Evolutionary conservation across 768 basidiomycete genomes (phyloP).

Genomic region (Pleurotus sapidus): DNA sequence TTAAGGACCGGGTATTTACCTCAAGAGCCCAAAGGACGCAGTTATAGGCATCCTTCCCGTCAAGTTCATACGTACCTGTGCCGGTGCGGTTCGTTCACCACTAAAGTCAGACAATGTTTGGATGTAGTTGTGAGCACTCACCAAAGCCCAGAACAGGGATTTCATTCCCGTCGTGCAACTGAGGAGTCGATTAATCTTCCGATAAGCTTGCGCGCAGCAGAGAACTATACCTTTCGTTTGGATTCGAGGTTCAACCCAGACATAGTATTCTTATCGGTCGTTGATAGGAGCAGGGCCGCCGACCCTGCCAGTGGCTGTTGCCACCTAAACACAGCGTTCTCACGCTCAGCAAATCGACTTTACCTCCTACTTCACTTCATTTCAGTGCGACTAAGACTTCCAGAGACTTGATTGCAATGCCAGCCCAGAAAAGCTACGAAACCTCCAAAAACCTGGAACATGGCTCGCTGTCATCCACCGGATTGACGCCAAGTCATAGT

Average conservation of each 20-base stretch:
- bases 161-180: constrained; percentile 49
- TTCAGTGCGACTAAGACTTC: no score
- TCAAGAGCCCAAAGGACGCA: constrained; percentile 58
- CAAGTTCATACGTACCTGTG: constrained; percentile 51
- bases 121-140: constrained; percentile 7
- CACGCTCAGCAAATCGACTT: not conserved
- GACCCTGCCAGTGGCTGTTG: not conserved
- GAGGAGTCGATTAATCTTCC: not conserved
- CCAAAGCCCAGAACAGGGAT: constrained; percentile 59
- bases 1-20: constrained; percentile 27
- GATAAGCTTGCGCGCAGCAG: not conserved
- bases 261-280: not conserved
- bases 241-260: not conserved
- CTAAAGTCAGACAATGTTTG: no score
- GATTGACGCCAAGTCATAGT: no score
- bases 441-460: no score
- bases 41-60: constrained; percentile 33
- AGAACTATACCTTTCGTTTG: not conserved
- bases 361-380: no score
- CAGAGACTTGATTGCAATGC: no score
- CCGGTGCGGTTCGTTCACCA: not conserved
- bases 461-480: no score
- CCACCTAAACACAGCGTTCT: not conserved
- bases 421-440: no score
- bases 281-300: not conserved